Percentiles rank a stretch among this genome's conserved stretches.
These are phyloP conservation scores for Ganoderma resinaceum DNA, from an alignment of 1,284 basidiomycete genomes.

Conservation along the genomic window DNA sequence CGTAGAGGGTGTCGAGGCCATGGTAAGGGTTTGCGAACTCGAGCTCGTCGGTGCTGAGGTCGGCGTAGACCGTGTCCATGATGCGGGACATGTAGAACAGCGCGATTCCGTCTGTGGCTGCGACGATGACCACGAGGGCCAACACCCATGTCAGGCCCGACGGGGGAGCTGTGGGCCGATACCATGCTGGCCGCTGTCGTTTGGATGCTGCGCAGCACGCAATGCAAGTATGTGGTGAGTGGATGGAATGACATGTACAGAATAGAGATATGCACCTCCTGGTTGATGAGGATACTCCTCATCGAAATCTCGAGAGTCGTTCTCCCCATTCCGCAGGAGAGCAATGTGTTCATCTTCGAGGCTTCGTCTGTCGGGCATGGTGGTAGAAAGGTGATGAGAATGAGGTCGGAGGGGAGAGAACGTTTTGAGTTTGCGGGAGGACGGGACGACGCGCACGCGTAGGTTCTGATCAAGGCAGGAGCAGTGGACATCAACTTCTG, in stretches of 20 bases:
- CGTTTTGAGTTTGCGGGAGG: not conserved
- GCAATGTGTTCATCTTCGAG: conserved; percentile 9
- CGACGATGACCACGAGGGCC: conserved; percentile 22
- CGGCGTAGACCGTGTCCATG: conserved; percentile 27
- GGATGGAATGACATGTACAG: too few relatives aligned
- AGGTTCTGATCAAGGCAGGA: not conserved
- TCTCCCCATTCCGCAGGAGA: conserved; percentile 11
- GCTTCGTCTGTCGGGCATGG: conserved; percentile 1
- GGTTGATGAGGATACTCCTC: not conserved
- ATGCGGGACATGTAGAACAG: conserved; percentile 31
- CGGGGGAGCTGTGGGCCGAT: not conserved
- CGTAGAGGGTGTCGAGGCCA: conserved; percentile 37
- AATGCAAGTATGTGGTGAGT: too few relatives aligned
- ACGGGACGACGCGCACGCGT: not conserved
- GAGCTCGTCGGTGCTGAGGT: conserved; percentile 24
- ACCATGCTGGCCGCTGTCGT: conserved; percentile 6
- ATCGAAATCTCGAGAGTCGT: conserved; percentile 10
- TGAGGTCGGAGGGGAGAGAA: not conserved
- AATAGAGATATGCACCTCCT: not conserved
- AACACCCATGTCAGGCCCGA: conserved; percentile 17
- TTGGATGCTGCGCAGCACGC: not conserved
- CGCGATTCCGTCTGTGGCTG: conserved; percentile 21
- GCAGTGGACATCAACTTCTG: not conserved
- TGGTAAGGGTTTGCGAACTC: conserved; percentile 35
- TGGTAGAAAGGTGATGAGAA: not conserved